Conservation (phyloP, 2,329 filamentous ascomycete species). For the Colletotrichum aenigma region DNA sequence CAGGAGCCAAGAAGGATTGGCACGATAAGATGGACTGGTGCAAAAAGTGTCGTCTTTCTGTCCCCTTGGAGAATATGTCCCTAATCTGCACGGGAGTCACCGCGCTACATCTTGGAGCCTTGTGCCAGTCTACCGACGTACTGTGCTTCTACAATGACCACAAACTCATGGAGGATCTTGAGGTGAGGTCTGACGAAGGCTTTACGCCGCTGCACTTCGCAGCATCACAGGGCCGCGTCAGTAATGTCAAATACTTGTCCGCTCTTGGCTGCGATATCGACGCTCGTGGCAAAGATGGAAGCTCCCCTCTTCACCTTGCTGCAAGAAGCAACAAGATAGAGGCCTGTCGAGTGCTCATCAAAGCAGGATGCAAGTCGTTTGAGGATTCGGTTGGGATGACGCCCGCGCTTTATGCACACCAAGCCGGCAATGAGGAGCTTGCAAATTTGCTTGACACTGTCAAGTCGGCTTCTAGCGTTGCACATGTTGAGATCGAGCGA, state of each 20-base stretch:
- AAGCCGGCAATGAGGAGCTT: not conserved
- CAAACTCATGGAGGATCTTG: not conserved
- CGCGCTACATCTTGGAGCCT: not conserved
- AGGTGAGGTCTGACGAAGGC: not conserved
- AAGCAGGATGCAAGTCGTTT: not conserved
- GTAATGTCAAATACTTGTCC: not conserved
- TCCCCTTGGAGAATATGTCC: no score
- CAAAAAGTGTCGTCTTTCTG: no score
- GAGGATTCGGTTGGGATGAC: not conserved
- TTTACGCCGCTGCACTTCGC: not conserved
- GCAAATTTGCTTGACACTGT: no score
- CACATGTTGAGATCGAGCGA: no score
- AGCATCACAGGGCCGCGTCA: not conserved
- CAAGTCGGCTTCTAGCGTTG: no score
- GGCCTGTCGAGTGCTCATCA: not conserved
- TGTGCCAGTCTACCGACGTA: rapidly evolving
- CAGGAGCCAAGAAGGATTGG: not conserved
- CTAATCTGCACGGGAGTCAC: not conserved
- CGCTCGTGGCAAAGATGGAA: not conserved
- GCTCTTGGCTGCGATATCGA: not conserved
- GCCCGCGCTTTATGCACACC: not conserved
- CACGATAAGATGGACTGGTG: not conserved
- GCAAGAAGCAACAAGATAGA: not conserved
- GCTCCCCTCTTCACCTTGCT: not conserved
- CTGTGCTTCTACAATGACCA: not conserved